Base-by-base conservation (phyloP, 345 rosid genomes). In the Dimocarpus longan region DNA sequence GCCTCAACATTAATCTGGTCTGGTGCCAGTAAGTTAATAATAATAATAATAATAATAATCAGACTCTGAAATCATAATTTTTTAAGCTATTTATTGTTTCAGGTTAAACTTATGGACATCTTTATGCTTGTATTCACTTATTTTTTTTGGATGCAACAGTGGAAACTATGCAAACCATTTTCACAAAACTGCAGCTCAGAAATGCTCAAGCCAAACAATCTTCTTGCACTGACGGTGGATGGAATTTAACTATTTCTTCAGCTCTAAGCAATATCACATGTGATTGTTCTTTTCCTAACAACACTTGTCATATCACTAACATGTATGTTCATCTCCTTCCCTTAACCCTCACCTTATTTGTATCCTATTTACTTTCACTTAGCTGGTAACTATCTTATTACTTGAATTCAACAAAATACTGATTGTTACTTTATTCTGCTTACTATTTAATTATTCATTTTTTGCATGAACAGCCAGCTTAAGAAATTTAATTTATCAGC, bases 401-500 rank as follows among this genome's bases (percentile, higher is more conserved):
- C 37, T 32, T 32, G 37, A 32, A 32, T 68, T 1, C 44, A 28
- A 28, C 70, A 12, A 42, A 42, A 5, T 42, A 42, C 6, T 42
- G 9, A 42, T 42, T 42, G 44, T 42, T 42, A 42, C 44, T 42
- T 48, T 54, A 24, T 48, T 10, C 60, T 37, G 19, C 28, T 70
- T 0, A 32, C 37, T 32, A 32, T 32, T 32, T 32, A 32, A 32
- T 32, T 32, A 32, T 32, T 32, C 37, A 1, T 32, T 43, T 65
- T 18, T 39, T 21, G 46, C 67, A 46, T 80, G 21, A 50, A 50
- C 88, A 96, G 98, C 42, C 26, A 10, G 56, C 82, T 93, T 40
- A 92, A 89, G 82, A 73, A 87, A 71, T 83, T 85, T 12, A 91
- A 85, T 71, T 79, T 96, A 79, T 80, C 85, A 8, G 99, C 98